Percentiles rank a stretch among this genome's conserved stretches.
Evolutionary conservation across 75 land plant genomes (phyloP).

Genomic region (Picea sitchensis): DNA sequence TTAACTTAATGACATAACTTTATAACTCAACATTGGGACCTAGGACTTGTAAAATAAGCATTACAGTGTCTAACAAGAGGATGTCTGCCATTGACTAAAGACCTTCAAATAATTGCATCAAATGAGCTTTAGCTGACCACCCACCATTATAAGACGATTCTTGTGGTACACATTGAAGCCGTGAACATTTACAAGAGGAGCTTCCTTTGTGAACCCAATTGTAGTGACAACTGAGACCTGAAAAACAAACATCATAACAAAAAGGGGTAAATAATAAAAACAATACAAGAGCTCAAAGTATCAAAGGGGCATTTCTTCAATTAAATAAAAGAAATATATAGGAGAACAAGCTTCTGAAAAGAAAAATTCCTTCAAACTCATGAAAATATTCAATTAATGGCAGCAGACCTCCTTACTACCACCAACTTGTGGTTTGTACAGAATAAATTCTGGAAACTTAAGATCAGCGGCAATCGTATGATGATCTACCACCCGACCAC

Average conservation of each 20-base stretch:
- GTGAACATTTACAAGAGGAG: conserved; percentile 80
- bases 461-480: conserved; percentile 69
- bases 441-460: conserved; percentile 62
- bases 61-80: too few species aligned
- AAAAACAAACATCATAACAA: background rate
- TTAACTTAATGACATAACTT: too few species aligned
- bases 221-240: conserved; percentile 68
- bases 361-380: background rate
- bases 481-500: conserved; percentile 70
- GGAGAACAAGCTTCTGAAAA: background rate
- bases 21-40: too few species aligned
- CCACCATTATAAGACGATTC: conserved; percentile 90
- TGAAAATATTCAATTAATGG: background rate
- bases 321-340: background rate
- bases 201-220: conserved; percentile 87
- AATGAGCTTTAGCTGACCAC: background rate
- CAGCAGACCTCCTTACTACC: conserved; percentile 32
- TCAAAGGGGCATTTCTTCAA: background rate
- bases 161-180: conserved; percentile 96
- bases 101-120: too few species aligned
- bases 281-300: background rate
- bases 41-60: too few species aligned
- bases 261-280: conserved; percentile 2
- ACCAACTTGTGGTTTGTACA: conserved; percentile 77
- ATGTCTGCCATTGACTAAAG: too few species aligned